Percentiles rank a stretch among this genome's conserved stretches.
Conservation (phyloP, 495 filamentous ascomycete species). For the Penicillium canescens region DNA sequence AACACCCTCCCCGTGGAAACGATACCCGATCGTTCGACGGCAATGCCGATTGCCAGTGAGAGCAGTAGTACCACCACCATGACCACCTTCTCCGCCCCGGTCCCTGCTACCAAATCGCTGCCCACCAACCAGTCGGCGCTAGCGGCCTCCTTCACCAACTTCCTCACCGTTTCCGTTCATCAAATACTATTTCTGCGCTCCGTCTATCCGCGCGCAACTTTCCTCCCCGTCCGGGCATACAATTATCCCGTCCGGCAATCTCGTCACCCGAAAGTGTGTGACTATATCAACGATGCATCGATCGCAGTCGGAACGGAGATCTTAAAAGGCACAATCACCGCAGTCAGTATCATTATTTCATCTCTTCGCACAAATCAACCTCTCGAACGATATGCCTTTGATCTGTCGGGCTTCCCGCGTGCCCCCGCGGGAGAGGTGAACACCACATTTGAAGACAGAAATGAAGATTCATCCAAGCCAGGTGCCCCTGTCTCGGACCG, state of each 20-base stretch:
- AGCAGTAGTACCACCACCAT: slow-evolving; percentile 49
- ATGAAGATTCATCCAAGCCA: slow-evolving; percentile 44
- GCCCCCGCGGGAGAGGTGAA: slow-evolving; percentile 52
- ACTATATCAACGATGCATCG: slow-evolving; percentile 85
- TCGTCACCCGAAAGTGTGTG: slow-evolving; percentile 86
- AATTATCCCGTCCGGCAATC: slow-evolving; percentile 87
- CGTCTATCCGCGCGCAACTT: slow-evolving; percentile 80
- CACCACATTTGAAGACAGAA: slow-evolving; percentile 53
- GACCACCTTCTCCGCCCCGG: slow-evolving; percentile 47
- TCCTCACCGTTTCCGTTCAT: slow-evolving; percentile 88
- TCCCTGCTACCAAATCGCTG: slow-evolving; percentile 44
- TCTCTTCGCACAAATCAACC: slow-evolving; percentile 51
- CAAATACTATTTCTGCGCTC: slow-evolving; percentile 86
- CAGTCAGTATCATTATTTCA: slow-evolving; percentile 77
- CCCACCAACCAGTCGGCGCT: slow-evolving; percentile 48
- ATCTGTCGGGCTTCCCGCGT: slow-evolving; percentile 72
- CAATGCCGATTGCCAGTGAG: slow-evolving; percentile 53
- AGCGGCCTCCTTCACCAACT: slow-evolving; percentile 58
- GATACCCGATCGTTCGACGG: slow-evolving; percentile 38
- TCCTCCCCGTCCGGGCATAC: slow-evolving; percentile 80
- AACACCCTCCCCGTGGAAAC: slow-evolving; percentile 40
- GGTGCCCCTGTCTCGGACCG: slow-evolving; percentile 36
- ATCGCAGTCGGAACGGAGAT: slow-evolving; percentile 75
- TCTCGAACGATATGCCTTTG: slow-evolving; percentile 86
- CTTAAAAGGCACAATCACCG: slow-evolving; percentile 64